These are phyloP conservation scores for Tulasnella calospora DNA, from an alignment of 768 basidiomycete genomes.

Conservation along the genomic window DNA sequence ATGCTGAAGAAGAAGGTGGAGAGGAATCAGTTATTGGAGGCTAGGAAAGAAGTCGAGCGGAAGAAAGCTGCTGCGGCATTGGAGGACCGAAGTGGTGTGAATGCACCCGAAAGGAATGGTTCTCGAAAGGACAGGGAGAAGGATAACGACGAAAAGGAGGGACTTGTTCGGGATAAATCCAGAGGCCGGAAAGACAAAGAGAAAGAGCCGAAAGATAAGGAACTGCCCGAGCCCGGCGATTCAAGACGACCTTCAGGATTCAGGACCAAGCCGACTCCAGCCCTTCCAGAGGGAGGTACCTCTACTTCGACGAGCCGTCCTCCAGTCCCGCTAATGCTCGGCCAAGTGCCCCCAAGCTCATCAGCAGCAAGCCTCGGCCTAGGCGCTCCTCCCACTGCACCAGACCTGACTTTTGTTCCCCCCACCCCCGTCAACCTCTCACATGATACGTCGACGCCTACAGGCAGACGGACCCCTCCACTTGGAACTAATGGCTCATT, in stretches of 20 bases:
- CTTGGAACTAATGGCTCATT: constrained; percentile 38
- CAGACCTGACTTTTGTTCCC: constrained; percentile 68
- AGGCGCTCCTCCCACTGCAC: constrained; percentile 41
- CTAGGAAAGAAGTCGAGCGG: constrained; percentile 22
- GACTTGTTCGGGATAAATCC: background rate
- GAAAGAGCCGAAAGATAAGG: background rate
- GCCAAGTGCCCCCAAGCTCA: constrained; percentile 28
- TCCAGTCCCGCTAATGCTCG: constrained; percentile 19
- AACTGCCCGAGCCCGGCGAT: constrained; percentile 1
- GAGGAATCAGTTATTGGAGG: constrained; percentile 44
- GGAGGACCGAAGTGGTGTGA: constrained; percentile 1
- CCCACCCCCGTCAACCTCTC: constrained; percentile 58
- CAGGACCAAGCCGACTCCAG: background rate
- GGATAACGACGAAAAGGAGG: background rate
- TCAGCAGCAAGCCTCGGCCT: constrained; percentile 32
- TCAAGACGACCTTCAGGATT: background rate
- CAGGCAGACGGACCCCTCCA: constrained; percentile 51
- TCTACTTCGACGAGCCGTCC: background rate
- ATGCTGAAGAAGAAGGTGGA: constrained; percentile 80
- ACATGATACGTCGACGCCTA: constrained; percentile 10
- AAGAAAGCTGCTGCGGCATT: constrained; percentile 19
- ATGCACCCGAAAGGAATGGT: constrained; percentile 20
- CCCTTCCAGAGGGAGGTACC: background rate
- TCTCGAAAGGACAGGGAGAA: constrained; percentile 30
- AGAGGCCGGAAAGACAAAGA: constrained; percentile 9